Conservation (phyloP, 345 rosid species). For the Bretschneidera sinensis region DNA sequence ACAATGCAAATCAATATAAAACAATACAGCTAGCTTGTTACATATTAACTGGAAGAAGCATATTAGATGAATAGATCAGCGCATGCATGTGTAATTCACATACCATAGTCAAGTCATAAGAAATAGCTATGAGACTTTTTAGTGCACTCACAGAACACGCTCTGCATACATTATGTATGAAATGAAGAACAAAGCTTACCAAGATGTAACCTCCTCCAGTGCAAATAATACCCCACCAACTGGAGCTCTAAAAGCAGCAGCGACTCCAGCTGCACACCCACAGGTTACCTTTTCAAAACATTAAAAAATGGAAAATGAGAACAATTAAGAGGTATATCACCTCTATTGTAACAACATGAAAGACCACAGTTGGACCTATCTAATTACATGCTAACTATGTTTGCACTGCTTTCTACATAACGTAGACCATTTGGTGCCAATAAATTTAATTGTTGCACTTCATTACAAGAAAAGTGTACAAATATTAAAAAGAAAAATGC, state of each 20-base stretch:
- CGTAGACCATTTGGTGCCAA: too few species aligned
- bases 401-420: too few species aligned
- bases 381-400: background rate
- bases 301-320: slow-evolving; percentile 18
- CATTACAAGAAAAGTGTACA: too few species aligned
- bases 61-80: background rate
- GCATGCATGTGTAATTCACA: background rate
- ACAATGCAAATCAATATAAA: slow-evolving; percentile 17
- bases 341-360: slow-evolving; percentile 1
- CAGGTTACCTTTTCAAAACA: slow-evolving; percentile 88
- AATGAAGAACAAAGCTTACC: slow-evolving; percentile 43
- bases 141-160: background rate
- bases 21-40: background rate
- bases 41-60: background rate
- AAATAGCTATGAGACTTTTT: background rate
- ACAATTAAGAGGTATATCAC: too few species aligned
- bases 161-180: background rate
- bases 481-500: too few species aligned
- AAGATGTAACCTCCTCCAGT: slow-evolving; percentile 94
- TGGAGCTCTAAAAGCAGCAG: slow-evolving; percentile 99
- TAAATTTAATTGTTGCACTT: too few species aligned
- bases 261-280: slow-evolving; percentile 99
- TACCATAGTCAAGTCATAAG: too few species aligned
- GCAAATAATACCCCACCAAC: slow-evolving; percentile 99
- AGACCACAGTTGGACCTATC: too few species aligned